A percentile compares a stretch with the other conserved stretches of the same genome.
These are phyloP conservation scores for Daucus carota DNA, from an alignment of 129 eudicot species.

Conservation along the genomic window DNA sequence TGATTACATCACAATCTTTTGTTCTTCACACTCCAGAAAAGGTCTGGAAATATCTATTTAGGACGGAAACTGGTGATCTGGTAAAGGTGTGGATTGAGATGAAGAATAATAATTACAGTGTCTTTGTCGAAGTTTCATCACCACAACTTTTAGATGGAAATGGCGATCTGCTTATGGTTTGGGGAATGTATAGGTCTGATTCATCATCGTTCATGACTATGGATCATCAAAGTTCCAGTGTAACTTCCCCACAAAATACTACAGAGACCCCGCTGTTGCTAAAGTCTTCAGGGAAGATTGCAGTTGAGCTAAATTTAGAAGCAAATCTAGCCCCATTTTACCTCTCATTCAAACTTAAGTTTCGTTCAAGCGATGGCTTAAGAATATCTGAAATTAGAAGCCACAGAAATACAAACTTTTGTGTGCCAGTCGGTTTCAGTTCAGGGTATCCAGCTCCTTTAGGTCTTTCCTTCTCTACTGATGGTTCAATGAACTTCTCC, in stretches of 20 bases:
- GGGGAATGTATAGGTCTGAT: conserved; percentile 82
- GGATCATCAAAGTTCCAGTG: conserved; percentile 27
- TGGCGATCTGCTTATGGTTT: conserved; percentile 47
- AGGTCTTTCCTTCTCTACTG: conserved; percentile 53
- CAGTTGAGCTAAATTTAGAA: conserved; percentile 60
- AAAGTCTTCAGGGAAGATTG: conserved; percentile 25
- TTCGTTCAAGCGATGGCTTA: conserved; percentile 22
- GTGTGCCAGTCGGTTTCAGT: conserved; percentile 74
- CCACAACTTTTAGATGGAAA: conserved; percentile 21
- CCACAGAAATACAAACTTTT: conserved; percentile 60
- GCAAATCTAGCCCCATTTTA: conserved; percentile 71
- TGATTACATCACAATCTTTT: conserved; percentile 38
- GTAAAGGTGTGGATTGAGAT: conserved; percentile 61
- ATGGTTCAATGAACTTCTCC: conserved; percentile 66
- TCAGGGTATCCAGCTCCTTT: conserved; percentile 73
- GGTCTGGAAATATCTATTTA: conserved; percentile 43
- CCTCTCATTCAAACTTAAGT: conserved; percentile 54
- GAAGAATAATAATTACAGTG: conserved; percentile 36
- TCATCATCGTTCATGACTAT: conserved; percentile 57
- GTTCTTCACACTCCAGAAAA: conserved; percentile 30
- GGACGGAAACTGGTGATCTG: conserved; percentile 59
- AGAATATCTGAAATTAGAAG: conserved; percentile 39
- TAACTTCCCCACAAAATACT: conserved; percentile 13
- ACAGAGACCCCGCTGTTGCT: conserved; percentile 43
- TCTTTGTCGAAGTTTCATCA: conserved; percentile 48